These are phyloP conservation scores for Phytophthora chlamydospora DNA, from an alignment of 352 stramenopile genomes.

Conservation along the genomic window DNA sequence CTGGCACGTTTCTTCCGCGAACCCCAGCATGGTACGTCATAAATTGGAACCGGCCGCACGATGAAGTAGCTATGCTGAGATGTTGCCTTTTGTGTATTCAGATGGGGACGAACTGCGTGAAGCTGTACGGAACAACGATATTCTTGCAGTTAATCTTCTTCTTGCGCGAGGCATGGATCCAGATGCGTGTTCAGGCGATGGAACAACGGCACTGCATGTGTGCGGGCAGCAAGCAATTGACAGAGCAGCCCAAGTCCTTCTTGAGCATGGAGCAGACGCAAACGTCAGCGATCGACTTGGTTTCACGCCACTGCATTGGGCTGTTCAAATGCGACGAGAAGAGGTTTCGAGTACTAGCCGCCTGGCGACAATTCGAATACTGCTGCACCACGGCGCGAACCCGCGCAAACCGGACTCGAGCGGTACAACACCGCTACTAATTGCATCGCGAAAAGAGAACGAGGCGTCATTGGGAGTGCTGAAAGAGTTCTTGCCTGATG, in stretches of 20 bases:
- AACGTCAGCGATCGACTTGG: slow-evolving; percentile 67
- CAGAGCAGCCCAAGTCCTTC: slow-evolving; percentile 57
- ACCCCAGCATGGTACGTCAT: slow-evolving; percentile 63
- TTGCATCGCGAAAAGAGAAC: slow-evolving; percentile 79
- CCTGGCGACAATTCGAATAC: slow-evolving; percentile 72
- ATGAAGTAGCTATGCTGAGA: no score
- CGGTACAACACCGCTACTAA: slow-evolving; percentile 61
- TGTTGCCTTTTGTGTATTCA: slow-evolving; percentile 19
- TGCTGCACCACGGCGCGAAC: slow-evolving; percentile 68
- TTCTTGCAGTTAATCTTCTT: slow-evolving; percentile 57
- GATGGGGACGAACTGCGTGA: slow-evolving; percentile 81
- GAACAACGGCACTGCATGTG: slow-evolving; percentile 77
- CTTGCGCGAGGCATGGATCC: slow-evolving; percentile 66
- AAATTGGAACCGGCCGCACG: not conserved
- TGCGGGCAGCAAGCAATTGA: slow-evolving; percentile 78
- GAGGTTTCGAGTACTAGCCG: slow-evolving; percentile 67
- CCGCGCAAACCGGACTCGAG: slow-evolving; percentile 45
- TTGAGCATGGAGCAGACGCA: slow-evolving; percentile 67
- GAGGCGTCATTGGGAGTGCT: slow-evolving; percentile 60
- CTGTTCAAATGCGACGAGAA: slow-evolving; percentile 81
- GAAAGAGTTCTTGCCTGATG: slow-evolving; percentile 52
- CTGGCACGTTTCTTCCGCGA: slow-evolving; percentile 74
- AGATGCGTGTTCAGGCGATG: slow-evolving; percentile 59
- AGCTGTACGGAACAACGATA: slow-evolving; percentile 76
- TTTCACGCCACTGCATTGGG: slow-evolving; percentile 83